Base-by-base conservation (phyloP, 2,329 filamentous ascomycete species). In the Alternaria sp. region DNA sequence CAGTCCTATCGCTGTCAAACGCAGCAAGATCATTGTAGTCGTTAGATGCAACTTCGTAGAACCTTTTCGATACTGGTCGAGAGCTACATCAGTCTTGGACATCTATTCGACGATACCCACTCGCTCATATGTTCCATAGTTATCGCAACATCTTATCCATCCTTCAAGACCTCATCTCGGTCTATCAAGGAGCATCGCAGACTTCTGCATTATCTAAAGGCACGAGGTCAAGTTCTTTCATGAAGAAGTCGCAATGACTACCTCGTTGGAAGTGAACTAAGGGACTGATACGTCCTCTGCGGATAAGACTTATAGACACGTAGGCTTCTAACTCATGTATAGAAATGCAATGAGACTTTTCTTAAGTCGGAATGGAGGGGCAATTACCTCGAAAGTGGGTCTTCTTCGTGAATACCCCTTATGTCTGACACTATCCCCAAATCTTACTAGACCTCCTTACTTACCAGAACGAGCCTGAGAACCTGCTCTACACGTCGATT, bases 301-400 rank as follows among this genome's bases (percentile, higher is more conserved):
- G 0, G 3, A 41, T 0, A 18, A 3, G 15, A 3, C n/a, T n/a
- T n/a, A n/a, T n/a, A n/a, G n/a, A 41, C n/a, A 18, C 1, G 15
- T 11, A 41, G 37, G 1, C 4, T 41, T 41, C 37, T 18, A 0
- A 0, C 3, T 41, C 0, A 10, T 18, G 1, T 0, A 41, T 9
- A 18, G 2, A 41, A 6, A 10, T 9, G 15, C 4, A 41, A 41
- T 2, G 5, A 11, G 5, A 5, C 37, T 1, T 41, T 18, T 6
- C 15, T 41, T 11, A 9, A 11, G 9, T 5, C 37, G 37, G 3
- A 41, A 1, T 2, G n/a, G 37, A 41, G 9, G 37, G 37, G 15
- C n/a, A 10, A 11, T 41, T 3, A 2, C 9, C 15, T 41, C 3
- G 37, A 1, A 6, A 41, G 37, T 41, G n/a, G 37, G 37, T 6